Base-by-base conservation (phyloP, 2,329 filamentous ascomycete species). In the Leptographium radiaticola region DNA sequence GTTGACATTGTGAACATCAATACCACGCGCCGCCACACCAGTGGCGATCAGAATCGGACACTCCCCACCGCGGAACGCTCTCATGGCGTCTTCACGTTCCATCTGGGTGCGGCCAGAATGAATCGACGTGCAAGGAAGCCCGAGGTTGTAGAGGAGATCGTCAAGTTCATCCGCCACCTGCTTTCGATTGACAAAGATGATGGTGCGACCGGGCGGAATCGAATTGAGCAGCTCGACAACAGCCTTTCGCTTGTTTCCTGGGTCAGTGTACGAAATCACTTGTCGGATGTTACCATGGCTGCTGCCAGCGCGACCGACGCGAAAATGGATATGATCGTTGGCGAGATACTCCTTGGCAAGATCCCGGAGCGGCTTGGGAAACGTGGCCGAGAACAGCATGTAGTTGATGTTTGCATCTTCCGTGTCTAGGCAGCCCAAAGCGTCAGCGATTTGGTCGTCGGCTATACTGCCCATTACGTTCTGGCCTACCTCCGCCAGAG, bases 301-400 rank as follows among this genome's bases (percentile, higher is more conserved):
- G 59, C 85, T 88, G 38, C 93, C 93, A 31, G 89, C 81, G 62
- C 91, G 87, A 34, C 93, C 93, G 58, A 97, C 86, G 45, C 83
- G 85, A 66, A 98, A 83, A 25, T 86, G 87, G 51, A 94, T 75
- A 62, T 89, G 83, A 44, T 87, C 81, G 12, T 80, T 73, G 0
- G 84, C 75, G 55, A 98, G 79, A 63, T 90, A 87, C 33, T 86
- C 75, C 55, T 80, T 82, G 12, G 90, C 91, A 15, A 97, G 71
- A 30, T 84, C 75, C 34, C 89, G 87, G 58, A 87, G 81, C 0
- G 72, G 73, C 70, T 86, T 89, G 43, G 90, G 88, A 68, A 98
- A 97, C 0, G 93, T 97, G 1, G 93, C 93, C 0, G 89, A 95
- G 67, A 97, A 97, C 72, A 98, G 85, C 69, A 95, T 76, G 66